Base-by-base conservation (phyloP, 108 stramenopile genomes). In the Fragilariopsis cylindrus region DNA sequence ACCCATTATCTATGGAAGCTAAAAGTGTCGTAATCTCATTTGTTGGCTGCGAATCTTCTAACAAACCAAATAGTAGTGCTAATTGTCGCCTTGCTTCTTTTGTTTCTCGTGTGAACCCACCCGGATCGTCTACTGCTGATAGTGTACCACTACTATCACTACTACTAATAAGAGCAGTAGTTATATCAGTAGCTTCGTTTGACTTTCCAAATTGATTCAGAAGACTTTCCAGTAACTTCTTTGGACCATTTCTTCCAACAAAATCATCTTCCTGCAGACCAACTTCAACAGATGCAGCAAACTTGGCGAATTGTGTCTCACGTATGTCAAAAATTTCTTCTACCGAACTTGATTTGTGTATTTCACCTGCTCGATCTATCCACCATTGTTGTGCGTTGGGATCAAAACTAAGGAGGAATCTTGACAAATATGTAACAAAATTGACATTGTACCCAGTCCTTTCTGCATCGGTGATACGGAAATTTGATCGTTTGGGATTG, bases 41-140 rank as follows among this genome's bases (percentile, higher is more conserved):
- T 9, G 78, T 78, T 4, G 88, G 88, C 60, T 90, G 88, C 39
- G 69, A 78, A 18, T 83, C 78, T 7, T 13, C 55, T 7, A 90
- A 57, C 18, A 87, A 48, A 3, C 80, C 79, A 69, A 90, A 90
- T 60, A 90, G 75, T 21, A 90, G 65, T 6, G 84, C 86, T 47
- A 90, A 76, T 53, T 90, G 88, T 53, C 88, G 76, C 13, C 83
- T 65, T 16, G 89, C 89, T 74, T 85, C 89, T 53, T 80, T 83
- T 2, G 62, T 48, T 69, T 69, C 75, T 11, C 45, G 54, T 18
- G 40, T 18, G 46, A 62, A 19, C 4, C 57, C 47, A 16, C 46
- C 62, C 45, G 57, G 39, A 9, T 60, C 45, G 7, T 60, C 58
- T 5, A n/a, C 46, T 9, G 70, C 57, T 30, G 58, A 30, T 30